Percentiles rank a stretch among this genome's conserved stretches.
Evolutionary conservation across 805 yeast genomes (phyloP).

Genomic region (Kregervanrija fluxuum): DNA sequence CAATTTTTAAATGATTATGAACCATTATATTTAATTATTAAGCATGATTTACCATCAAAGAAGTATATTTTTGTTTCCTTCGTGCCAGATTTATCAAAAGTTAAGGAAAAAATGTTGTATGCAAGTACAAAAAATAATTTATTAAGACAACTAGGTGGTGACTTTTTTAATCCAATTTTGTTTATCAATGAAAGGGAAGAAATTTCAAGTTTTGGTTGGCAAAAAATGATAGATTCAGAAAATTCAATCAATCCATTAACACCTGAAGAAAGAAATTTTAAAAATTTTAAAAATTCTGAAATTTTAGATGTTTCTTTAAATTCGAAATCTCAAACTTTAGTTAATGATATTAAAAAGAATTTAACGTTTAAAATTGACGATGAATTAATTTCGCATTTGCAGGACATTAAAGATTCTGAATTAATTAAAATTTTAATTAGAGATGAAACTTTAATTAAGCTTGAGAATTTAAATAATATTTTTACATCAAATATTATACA

Average conservation of each 20-base stretch:
- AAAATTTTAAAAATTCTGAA: constrained; percentile 38
- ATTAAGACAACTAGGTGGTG: constrained; percentile 62
- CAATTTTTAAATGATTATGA: constrained; percentile 26
- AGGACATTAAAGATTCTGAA: background rate
- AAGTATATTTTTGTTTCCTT: constrained; percentile 62
- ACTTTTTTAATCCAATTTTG: constrained; percentile 41
- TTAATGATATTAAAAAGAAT: constrained; percentile 1
- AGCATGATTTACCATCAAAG: constrained; percentile 31
- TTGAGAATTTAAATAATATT: background rate
- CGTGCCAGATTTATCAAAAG: constrained; percentile 82
- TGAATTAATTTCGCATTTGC: background rate
- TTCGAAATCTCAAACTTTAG: constrained; percentile 2
- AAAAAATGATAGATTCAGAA: constrained; percentile 30
- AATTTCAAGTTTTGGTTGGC: constrained; percentile 42
- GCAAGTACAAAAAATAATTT: constrained; percentile 84
- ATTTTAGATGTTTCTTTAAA: constrained; percentile 32
- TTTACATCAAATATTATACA: constrained; percentile 12
- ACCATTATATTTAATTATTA: constrained; percentile 25
- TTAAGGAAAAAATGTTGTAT: constrained; percentile 83
- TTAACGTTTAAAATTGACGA: constrained; percentile 5
- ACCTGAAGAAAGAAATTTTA: constrained; percentile 47
- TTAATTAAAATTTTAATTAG: background rate
- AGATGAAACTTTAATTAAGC: background rate
- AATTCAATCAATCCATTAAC: constrained; percentile 43
- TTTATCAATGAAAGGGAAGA: constrained; percentile 54